Evolutionary conservation across 148 eudicot species (phyloP).

Genomic region (Rhododendron ovatum): DNA sequence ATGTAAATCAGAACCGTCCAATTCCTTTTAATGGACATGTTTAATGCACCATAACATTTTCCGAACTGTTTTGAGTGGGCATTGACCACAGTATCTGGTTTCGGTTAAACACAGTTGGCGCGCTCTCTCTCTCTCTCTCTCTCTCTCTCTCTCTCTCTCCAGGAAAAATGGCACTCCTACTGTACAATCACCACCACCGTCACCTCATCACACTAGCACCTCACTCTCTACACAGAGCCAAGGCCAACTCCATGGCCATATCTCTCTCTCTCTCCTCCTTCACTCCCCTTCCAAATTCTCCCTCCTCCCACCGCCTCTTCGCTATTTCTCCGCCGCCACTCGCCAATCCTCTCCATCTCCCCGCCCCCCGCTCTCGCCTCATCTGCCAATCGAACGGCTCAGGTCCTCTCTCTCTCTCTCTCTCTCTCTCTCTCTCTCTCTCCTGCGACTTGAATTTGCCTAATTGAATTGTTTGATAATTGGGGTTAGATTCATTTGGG

Average conservation of each 20-base stretch:
- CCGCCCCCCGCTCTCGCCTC: conserved; percentile 25
- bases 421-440: not conserved
- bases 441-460: not conserved
- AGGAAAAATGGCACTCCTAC: not conserved
- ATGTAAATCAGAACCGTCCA: no score
- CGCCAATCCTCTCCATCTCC: conserved; percentile 8
- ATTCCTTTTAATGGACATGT: no score
- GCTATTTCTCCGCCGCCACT: conserved; percentile 1
- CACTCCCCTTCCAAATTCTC: conserved; percentile 5
- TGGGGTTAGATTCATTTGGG: not conserved
- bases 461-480: not conserved
- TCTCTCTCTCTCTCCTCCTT: conserved; percentile 12
- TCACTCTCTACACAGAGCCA: conserved; percentile 9
- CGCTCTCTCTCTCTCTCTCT: not conserved
- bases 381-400: conserved; percentile 32
- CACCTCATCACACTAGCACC: conserved; percentile 3
- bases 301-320: conserved; percentile 1
- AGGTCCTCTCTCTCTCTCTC: conserved; percentile 23
- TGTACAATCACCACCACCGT: not conserved
- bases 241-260: conserved; percentile 13
- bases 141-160: not conserved
- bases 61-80: no score
- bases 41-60: no score
- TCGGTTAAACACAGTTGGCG: not conserved
- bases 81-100: not conserved